phyloP scores from a whole-genome alignment of 2,329 filamentous ascomycete genomes.

The Lasiodiplodia hormozganensis region DNA sequence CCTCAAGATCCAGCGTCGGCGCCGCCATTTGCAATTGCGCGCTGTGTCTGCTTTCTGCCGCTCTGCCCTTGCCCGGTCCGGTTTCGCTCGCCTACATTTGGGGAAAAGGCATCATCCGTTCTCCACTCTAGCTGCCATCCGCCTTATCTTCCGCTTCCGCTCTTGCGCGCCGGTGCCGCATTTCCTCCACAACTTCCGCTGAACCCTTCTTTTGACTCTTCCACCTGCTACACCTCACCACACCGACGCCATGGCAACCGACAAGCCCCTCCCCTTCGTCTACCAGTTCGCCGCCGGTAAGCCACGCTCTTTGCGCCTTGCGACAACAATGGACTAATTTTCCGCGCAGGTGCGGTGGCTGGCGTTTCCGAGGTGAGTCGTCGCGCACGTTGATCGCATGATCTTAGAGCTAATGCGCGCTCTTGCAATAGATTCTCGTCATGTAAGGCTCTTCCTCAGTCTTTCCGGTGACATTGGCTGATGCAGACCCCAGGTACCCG shows the following conservation, averaged over 20 bases:
- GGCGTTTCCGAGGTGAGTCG: slow-evolving; percentile 91
- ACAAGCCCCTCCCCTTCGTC: slow-evolving; percentile 84
- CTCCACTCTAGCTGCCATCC: neutral
- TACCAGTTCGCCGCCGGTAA: slow-evolving; percentile 94
- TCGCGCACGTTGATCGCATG: slow-evolving; percentile 12
- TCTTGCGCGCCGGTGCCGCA: slow-evolving; percentile 9
- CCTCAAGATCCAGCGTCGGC: slow-evolving; percentile 1
- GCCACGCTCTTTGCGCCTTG: slow-evolving; percentile 44
- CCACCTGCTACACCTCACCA: slow-evolving; percentile 29
- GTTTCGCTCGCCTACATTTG: neutral
- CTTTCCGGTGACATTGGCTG: slow-evolving; percentile 22
- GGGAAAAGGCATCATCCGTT: slow-evolving; percentile 6
- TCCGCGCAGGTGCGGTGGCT: slow-evolving; percentile 79
- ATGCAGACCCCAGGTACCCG: slow-evolving; percentile 76
- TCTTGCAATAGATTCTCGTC: slow-evolving; percentile 73
- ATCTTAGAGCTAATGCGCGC: slow-evolving; percentile 37
- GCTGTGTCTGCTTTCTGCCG: neutral
- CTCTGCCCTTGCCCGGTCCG: neutral
- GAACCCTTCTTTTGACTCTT: slow-evolving; percentile 31
- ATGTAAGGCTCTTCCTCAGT: slow-evolving; percentile 66
- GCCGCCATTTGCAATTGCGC: slow-evolving; percentile 7
- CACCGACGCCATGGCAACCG: slow-evolving; percentile 51
- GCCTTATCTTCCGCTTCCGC: slow-evolving; percentile 27
- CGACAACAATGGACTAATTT: slow-evolving; percentile 42
- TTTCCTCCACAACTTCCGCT: slow-evolving; percentile 8